Percentiles rank a stretch among this genome's conserved stretches.
Evolutionary conservation across 2,329 filamentous ascomycete species (phyloP).

Genomic region (Penicillium hordei): DNA sequence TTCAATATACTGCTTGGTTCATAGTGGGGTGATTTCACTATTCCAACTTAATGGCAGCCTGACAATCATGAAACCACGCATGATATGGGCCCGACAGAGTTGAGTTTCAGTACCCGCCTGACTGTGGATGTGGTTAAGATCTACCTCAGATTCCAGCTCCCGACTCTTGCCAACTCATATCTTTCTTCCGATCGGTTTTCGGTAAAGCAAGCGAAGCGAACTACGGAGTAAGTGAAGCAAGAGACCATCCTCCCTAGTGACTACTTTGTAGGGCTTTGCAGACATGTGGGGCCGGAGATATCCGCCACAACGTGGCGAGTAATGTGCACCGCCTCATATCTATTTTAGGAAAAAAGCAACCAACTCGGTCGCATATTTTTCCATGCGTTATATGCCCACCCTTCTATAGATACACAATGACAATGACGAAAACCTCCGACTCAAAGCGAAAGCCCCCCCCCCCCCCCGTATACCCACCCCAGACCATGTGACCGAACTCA

Average conservation of each 20-base stretch:
- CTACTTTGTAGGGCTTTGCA: background rate
- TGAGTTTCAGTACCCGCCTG: conserved; percentile 9
- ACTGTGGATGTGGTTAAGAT: background rate
- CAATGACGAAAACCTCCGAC: conserved; percentile 3
- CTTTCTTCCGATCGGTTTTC: background rate
- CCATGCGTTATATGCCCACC: background rate
- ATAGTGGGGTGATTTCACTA: background rate
- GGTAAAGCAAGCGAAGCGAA: background rate
- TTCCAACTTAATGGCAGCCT: background rate
- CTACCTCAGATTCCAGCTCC: background rate
- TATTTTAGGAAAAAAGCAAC: conserved; percentile 9
- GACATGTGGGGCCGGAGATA: conserved; percentile 8
- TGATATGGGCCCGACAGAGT: background rate
- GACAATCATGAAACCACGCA: background rate
- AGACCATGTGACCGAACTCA: conserved; percentile 28
- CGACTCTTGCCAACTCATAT: background rate
- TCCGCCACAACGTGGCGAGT: conserved; percentile 12
- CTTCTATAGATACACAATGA: background rate
- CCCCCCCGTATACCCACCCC: background rate
- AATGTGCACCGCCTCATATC: conserved; percentile 4
- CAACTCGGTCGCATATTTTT: conserved; percentile 1
- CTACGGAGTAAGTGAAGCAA: background rate
- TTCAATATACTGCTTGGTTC: background rate
- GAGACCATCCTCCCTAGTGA: background rate
- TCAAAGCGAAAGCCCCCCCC: conserved; percentile 8